These are phyloP conservation scores for Bertia moriformis DNA, from an alignment of 2,329 filamentous ascomycete genomes.

Conservation along the genomic window DNA sequence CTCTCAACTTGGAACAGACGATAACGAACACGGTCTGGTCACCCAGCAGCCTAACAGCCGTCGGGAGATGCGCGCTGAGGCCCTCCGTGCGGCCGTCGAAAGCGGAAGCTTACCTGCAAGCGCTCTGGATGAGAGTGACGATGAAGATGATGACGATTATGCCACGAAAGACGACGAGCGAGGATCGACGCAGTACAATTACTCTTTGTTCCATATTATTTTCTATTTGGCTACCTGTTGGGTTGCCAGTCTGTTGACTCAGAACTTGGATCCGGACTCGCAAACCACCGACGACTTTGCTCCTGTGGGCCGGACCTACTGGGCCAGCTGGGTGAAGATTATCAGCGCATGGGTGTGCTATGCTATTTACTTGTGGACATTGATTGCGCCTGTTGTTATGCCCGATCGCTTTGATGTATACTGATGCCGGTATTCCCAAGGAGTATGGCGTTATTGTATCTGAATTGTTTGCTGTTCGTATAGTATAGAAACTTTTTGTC, in stretches of 20 bases:
- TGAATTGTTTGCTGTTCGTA: too few species aligned
- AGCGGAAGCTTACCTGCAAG: conserved; percentile 84
- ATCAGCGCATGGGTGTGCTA: conserved; percentile 96
- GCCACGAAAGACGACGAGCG: conserved; percentile 65
- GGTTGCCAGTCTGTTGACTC: conserved; percentile 77
- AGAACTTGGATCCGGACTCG: conserved; percentile 50
- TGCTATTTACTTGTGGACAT: conserved; percentile 80
- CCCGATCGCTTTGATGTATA: conserved; percentile 70
- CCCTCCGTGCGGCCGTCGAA: conserved; percentile 79
- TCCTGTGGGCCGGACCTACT: conserved; percentile 86
- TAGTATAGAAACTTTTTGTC: too few species aligned
- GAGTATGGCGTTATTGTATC: too few species aligned
- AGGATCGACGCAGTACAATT: conserved; percentile 84
- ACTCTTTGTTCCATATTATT: conserved; percentile 89
- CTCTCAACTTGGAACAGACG: conserved; percentile 54
- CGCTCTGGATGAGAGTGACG: conserved; percentile 56
- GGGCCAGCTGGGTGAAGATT: conserved; percentile 98
- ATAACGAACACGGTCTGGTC: conserved; percentile 61
- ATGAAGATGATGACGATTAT: conserved; percentile 39
- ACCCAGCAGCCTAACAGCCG: conserved; percentile 68
- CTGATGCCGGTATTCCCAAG: too few species aligned
- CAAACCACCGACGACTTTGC: conserved; percentile 66
- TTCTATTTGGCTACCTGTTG: conserved; percentile 93
- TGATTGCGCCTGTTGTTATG: conserved; percentile 72
- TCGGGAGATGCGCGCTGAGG: conserved; percentile 84